Evolutionary conservation across 306 rosid species (phyloP), one percentile per base, ranked within the genome.

Genomic region (Cajanus cajan): DNA sequence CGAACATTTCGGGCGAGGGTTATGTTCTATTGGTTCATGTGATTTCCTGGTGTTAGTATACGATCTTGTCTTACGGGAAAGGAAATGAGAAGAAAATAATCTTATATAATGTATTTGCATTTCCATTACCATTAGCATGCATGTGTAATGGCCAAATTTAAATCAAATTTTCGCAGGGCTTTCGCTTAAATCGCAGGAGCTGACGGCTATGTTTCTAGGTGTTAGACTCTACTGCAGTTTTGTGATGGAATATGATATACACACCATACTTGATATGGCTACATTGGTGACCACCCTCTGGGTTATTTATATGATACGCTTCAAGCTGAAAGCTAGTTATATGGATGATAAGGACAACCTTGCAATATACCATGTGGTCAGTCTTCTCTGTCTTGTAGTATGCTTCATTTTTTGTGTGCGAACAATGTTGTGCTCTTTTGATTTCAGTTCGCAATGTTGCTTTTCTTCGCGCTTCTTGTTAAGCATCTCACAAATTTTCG

Each of bases 201-300:
- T 91, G 65, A 91, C 97, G 31, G 97, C 97, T 39, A 39, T 82
- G 51, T 91, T 91, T 86, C 84, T 91, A 22, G 93, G 85, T 71
- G 93, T 84, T 58, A 89, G 94, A 79, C 89, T 91, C 9, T 91
- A 86, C 75, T 89, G 92, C 86, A 91, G 96, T 84, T 86, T 89
- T 81, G 97, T 89, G 7, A 89, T 91, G 90, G 97, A 91, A 83
- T 91, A 85, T 80, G 97, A 91, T 68, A 88, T 91, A 39, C 97
- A 91, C 80, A 91, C 97, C 36, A 4, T 91, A 73, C 92, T 91
- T 48, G 97, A 91, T 76, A 61, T 81, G 41, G 97, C 97, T 70
- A 89, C 97, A 15, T 73, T 91, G 77, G 87, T 25, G 37, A 86
- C 97, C 6, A 91, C 94, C 33, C 84, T 91, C 34, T 91, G 93